Base-by-base conservation (phyloP, 176 grass and related monocot genomes). In the Triticum aestivum region DNA sequence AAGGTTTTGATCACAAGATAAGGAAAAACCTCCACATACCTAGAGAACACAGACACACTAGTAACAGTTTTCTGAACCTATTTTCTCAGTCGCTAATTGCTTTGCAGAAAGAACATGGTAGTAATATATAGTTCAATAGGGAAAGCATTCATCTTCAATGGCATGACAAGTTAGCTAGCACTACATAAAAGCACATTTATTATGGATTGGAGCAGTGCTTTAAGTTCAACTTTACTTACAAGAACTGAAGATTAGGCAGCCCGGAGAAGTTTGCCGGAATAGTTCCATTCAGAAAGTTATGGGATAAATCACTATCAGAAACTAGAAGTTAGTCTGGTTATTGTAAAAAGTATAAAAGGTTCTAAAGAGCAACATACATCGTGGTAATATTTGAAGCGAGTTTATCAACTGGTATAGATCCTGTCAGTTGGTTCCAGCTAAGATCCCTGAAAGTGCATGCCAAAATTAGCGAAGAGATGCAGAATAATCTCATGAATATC, bases 381-480 rank as follows among this genome's bases (percentile, higher is more conserved):
- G 97, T 98, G 11, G 97, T 98, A 61, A 98, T 87, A 78, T 69
- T 87, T 74, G 82, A 77, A 65, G 97, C 75, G 66, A 98, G 89
- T 76, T 89, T 94, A 83, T 89, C 83, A 30, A 87, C 84, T 58
- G 97, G 92, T 89, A 98, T 85, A 61, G 82, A 78, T 47, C 97
- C 97, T 8, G 49, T 91, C 88, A 98, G 85, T 71, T 96, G 82
- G 90, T 98, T 98, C 90, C 82, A 92, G 83, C 97, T 96, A 80
- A 98, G 93, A 94, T 98, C 97, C 83, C 97, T 98, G 94, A 96
- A 94, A 98, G 52, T 62, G 41, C 82, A 83, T 56, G 77, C 52
- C 20, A 56, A 34, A 83, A 62, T 75, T 85, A 54, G 29, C 49
- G 52, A 68, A 14, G 35, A 73, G 32, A 74, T 49, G 17, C 26